A percentile compares a stretch with the other conserved stretches of the same genome.
Conservation (phyloP, 176 grass and related monocot genomes). For the barley (Hordeum vulgare) region DNA sequence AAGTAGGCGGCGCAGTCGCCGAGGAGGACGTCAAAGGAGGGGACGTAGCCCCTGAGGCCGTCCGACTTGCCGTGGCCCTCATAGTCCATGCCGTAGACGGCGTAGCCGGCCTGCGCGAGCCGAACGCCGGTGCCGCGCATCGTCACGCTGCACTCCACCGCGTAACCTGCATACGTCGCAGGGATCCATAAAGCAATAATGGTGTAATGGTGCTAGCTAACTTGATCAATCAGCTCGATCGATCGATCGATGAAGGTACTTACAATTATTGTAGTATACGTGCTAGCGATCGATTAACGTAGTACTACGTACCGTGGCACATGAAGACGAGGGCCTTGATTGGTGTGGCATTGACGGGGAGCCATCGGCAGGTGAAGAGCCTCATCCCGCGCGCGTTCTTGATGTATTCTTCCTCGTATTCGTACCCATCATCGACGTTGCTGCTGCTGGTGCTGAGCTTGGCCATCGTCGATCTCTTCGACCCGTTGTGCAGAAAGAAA, state of each 20-base stretch:
- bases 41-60: slow-evolving; percentile 66
- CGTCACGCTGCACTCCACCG: slow-evolving; percentile 79
- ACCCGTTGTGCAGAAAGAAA: not conserved
- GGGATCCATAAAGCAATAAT: too few species aligned
- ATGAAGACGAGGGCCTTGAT: slow-evolving; percentile 4
- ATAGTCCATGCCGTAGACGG: slow-evolving; percentile 68
- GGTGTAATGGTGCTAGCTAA: too few species aligned
- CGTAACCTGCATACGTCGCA: slow-evolving; percentile 51
- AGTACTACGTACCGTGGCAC: not conserved
- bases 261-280: too few species aligned
- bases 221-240: too few species aligned
- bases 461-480: not conserved
- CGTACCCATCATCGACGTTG: not conserved
- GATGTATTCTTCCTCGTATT: not conserved
- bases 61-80: slow-evolving; percentile 71
- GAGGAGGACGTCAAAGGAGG: slow-evolving; percentile 37
- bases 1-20: slow-evolving; percentile 47
- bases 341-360: not conserved
- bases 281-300: too few species aligned
- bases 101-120: slow-evolving; percentile 51
- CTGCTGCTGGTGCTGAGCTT: not conserved
- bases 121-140: slow-evolving; percentile 62
- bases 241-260: too few species aligned
- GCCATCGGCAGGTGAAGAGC: slow-evolving; percentile 8
- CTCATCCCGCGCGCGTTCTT: not conserved